Percentiles rank a stretch among this genome's conserved stretches.
Conservation (phyloP, 192 early-diverging fungal species). For the Linnemannia zychae region DNA sequence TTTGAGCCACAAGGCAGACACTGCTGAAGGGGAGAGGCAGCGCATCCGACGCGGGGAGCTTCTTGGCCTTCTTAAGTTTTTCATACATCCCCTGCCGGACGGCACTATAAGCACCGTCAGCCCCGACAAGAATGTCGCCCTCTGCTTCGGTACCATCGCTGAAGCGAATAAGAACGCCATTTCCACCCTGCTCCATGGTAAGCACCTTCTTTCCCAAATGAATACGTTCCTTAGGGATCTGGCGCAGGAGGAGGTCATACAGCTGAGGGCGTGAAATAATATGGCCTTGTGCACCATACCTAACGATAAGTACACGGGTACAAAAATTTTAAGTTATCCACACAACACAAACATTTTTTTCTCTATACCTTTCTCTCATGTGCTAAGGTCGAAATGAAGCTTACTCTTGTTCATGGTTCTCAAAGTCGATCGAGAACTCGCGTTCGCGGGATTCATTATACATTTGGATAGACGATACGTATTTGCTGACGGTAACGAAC, state of each 20-base stretch:
- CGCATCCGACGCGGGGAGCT: neutral
- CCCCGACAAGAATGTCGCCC: constrained; percentile 47
- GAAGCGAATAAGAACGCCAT: constrained; percentile 24
- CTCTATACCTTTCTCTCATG: too few relatives aligned
- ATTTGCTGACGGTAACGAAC: neutral
- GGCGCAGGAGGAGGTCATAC: neutral
- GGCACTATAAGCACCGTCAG: constrained; percentile 39
- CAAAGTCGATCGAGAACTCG: neutral
- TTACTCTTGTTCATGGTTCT: neutral
- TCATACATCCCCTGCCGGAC: constrained; percentile 24
- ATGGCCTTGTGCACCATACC: neutral
- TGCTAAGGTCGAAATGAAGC: neutral
- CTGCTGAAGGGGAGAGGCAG: neutral
- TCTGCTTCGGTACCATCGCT: neutral
- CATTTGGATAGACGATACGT: neutral
- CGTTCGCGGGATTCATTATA: neutral
- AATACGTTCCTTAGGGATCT: constrained; percentile 6
- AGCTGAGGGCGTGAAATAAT: constrained; percentile 15
- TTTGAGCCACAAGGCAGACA: constrained; percentile 21
- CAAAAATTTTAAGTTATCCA: neutral
- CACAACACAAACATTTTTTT: too few relatives aligned
- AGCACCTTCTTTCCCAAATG: constrained; percentile 26
- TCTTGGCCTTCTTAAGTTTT: neutral
- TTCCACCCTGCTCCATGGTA: neutral
- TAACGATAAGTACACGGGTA: neutral